Evolutionary conservation across 257 asterid species (phyloP), one percentile per base, ranked within the genome.

Genomic region (Solanum piurae): DNA sequence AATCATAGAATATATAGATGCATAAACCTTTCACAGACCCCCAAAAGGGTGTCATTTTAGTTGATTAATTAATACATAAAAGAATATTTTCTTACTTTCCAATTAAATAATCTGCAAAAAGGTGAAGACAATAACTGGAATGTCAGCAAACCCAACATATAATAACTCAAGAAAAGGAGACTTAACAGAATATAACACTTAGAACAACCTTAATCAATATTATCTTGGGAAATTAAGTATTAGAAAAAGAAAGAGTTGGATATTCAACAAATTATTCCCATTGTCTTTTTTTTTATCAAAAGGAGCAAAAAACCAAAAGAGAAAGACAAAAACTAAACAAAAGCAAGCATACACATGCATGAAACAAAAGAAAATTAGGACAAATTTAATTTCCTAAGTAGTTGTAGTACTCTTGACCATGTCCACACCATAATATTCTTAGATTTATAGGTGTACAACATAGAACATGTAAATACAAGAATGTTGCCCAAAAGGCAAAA

Each of bases 1-100:
- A 75, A 40, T 77, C 87, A 86, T 62, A 90, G 92, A 93, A 91
- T 69, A 31, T 29, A 69, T 91, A 91, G 93, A 91, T 91, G 92
- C 90, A 93, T 91, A 92, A 88, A 62, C 85, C 89, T 86, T 85
- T 90, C 93, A 89, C 94, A 90, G 64, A 68, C 86, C 89, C 90
- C 92, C 79, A 86, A 83, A 36, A 55, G 21, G 82, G 38, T 72
- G 34, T 85, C 64, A 46, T 86, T 73, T 87, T 83, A 85, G 55
- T 18, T 80, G 36, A 86, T 29, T 80, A 88, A 89, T 66, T 58
- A 83, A 64, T 36, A 34, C n/a, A 84, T 34, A 12, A 37, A 23
- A 84, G 23, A 84, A 36, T 49, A 62, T 36, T 7, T 83, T 46
- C 31, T 60, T 37, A 84, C 55, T 84, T 66, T 66, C 37, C 62